Percentiles rank a stretch among this genome's conserved stretches.
These are phyloP conservation scores for Rhizopogon sp. DNA, from an alignment of 768 basidiomycete species.

Conservation along the genomic window DNA sequence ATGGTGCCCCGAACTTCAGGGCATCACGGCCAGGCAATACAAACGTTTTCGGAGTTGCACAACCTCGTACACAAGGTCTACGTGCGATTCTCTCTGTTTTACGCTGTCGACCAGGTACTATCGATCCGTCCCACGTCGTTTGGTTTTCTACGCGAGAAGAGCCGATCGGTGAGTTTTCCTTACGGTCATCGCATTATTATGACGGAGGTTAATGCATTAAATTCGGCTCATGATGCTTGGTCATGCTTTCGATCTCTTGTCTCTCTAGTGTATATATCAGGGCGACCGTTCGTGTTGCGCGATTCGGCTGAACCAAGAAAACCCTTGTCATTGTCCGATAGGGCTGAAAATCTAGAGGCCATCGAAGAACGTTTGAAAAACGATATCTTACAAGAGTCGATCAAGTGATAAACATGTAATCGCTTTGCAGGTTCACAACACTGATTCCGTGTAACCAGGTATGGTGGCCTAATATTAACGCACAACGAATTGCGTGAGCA, in stretches of 20 bases:
- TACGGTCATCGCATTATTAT: neutral
- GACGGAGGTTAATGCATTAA: neutral
- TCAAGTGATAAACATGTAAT: constrained; percentile 40
- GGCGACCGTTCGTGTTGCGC: constrained; percentile 87
- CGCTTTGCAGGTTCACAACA: neutral
- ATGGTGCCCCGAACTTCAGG: constrained; percentile 95
- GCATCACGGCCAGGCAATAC: constrained; percentile 72
- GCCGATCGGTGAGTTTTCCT: constrained; percentile 64
- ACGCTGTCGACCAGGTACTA: constrained; percentile 60
- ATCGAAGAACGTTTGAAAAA: constrained; percentile 86
- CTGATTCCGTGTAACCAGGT: constrained; percentile 38
- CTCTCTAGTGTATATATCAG: constrained; percentile 74
- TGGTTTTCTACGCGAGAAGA: constrained; percentile 99
- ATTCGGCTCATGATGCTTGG: neutral
- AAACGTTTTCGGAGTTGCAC: constrained; percentile 94
- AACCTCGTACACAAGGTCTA: constrained; percentile 89
- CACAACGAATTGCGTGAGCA: constrained; percentile 84
- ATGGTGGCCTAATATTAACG: constrained; percentile 85
- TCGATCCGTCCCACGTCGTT: constrained; percentile 69
- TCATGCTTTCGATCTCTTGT: constrained; percentile 6
- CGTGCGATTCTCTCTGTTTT: constrained; percentile 86
- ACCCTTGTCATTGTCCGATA: constrained; percentile 77
- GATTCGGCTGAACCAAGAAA: constrained; percentile 81
- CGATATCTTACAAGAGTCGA: constrained; percentile 85
- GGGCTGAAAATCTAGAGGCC: constrained; percentile 92